Evolutionary conservation across 257 asterid genomes (phyloP).

Genomic region (Fraxinus pennsylvanica): DNA sequence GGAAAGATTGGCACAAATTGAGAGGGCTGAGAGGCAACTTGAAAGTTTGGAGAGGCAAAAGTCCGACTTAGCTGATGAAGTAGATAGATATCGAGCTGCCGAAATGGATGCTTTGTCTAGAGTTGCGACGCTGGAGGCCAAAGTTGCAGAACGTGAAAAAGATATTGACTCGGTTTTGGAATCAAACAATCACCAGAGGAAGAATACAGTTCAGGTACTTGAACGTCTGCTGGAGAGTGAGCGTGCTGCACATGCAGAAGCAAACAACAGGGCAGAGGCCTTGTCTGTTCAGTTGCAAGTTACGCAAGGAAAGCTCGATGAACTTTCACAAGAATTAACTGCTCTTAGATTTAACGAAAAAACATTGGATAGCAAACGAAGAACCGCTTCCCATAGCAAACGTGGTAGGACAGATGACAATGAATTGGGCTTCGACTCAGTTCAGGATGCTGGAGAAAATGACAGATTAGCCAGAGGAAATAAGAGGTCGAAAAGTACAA

Average conservation of each 20-base stretch:
- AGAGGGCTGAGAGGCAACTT: constrained; percentile 69
- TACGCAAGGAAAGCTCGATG: constrained; percentile 75
- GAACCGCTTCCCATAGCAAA: constrained; percentile 72
- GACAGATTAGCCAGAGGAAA: constrained; percentile 50
- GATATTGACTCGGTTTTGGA: constrained; percentile 72
- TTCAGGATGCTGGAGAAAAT: constrained; percentile 50
- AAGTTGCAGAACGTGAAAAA: constrained; percentile 72
- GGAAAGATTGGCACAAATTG: constrained; percentile 83
- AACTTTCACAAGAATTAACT: constrained; percentile 76
- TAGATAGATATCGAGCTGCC: constrained; percentile 53
- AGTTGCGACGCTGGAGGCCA: constrained; percentile 61
- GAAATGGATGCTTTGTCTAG: constrained; percentile 73
- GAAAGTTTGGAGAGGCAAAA: constrained; percentile 74
- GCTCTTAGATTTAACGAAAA: constrained; percentile 63
- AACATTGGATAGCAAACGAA: constrained; percentile 55
- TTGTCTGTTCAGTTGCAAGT: constrained; percentile 84
- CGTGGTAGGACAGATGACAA: constrained; percentile 76
- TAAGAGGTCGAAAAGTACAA: constrained; percentile 78
- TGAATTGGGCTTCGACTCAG: constrained; percentile 75
- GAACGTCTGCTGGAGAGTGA: constrained; percentile 73
- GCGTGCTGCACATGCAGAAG: constrained; percentile 84
- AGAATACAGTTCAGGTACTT: constrained; percentile 69
- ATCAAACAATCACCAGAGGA: constrained; percentile 73
- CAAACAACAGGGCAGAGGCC: constrained; percentile 79
- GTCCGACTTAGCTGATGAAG: constrained; percentile 55